These are phyloP conservation scores for Fusarium pseudoanthophilum DNA, from an alignment of 2,329 filamentous ascomycete species.

Conservation along the genomic window DNA sequence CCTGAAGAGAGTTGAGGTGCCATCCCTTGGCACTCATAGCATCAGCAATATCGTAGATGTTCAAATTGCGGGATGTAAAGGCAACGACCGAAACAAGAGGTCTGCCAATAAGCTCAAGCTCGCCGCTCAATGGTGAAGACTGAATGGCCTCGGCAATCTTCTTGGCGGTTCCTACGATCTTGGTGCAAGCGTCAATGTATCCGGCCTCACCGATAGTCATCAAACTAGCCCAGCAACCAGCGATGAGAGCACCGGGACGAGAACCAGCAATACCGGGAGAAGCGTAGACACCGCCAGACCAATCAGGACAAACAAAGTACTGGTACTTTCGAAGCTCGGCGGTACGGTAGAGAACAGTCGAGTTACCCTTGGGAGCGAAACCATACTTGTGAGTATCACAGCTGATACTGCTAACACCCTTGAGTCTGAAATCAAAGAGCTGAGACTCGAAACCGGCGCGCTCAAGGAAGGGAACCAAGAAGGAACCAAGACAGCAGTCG, in stretches of 20 bases:
- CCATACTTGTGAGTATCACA: conserved; percentile 99
- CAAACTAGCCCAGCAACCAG: conserved; percentile 92
- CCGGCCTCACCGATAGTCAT: conserved; percentile 89
- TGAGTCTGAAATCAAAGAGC: conserved; percentile 92
- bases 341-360: conserved; percentile 88
- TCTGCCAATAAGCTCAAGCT: conserved; percentile 83
- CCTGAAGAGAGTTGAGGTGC: conserved; percentile 96
- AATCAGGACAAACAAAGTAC: conserved; percentile 95
- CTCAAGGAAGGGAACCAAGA: conserved; percentile 90
- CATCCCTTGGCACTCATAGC: conserved; percentile 85
- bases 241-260: conserved; percentile 91
- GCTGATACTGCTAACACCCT: conserved; percentile 93
- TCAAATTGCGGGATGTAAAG: conserved; percentile 83
- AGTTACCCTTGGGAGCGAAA: conserved; percentile 98
- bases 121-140: conserved; percentile 74
- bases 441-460: conserved; percentile 92
- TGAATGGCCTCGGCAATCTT: conserved; percentile 81
- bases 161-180: conserved; percentile 89
- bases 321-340: conserved; percentile 84
- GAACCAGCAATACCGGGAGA: conserved; percentile 92
- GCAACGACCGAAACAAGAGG: conserved; percentile 92
- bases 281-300: conserved; percentile 95
- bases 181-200: conserved; percentile 86
- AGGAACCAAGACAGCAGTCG: conserved; percentile 96
- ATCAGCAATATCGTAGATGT: conserved; percentile 95